Base-by-base conservation (phyloP, 2,329 filamentous ascomycete genomes). In the Scedosporium dehoogii region DNA sequence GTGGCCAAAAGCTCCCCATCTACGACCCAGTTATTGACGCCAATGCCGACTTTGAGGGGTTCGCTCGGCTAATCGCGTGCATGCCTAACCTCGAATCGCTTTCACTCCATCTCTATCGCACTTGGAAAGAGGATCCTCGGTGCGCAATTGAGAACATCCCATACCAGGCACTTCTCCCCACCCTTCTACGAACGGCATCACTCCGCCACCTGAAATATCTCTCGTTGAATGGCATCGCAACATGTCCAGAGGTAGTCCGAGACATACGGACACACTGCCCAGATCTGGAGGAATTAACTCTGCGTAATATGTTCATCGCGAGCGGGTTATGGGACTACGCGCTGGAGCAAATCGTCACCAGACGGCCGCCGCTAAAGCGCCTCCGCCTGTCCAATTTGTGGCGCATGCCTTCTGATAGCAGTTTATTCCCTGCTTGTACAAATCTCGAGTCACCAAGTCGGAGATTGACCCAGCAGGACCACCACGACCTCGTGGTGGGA, bases 321-420 rank as follows among this genome's bases (percentile, higher is more conserved):
- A 48, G 44, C 18, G 44, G 44, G 18, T 21, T 48, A 21, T 48
- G 44, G 44, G 44, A 48, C 18, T 21, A 48, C 44, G 44, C 44
- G 16, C 18, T 48, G 18, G 18, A 48, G 16, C 14, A n/a, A 18
- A 48, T 48, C 14, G 44, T 48, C 44, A 21, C 44, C 1, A 21
- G 2, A n/a, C 44, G 21, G 44, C 44, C 44, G 16, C 44, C 44
- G 9, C 44, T 48, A 21, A 48, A 48, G 18, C 44, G 44, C 16
- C 44, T 48, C n/a, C 44, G 16, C n/a, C 44, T 48, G 9, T 48
- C 73, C 73, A 62, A 73, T 72, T 6, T 74, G 73, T 3, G 71
- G 44, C 16, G 44, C n/a, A 18, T 48, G 44, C 44, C 44, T 12
- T 16, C 16, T 7, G 44, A 7, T 48, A n/a, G 9, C 1, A 14